Conservation (phyloP, 2,329 filamentous ascomycete species). For the Aspergillus calidoustus region DNA sequence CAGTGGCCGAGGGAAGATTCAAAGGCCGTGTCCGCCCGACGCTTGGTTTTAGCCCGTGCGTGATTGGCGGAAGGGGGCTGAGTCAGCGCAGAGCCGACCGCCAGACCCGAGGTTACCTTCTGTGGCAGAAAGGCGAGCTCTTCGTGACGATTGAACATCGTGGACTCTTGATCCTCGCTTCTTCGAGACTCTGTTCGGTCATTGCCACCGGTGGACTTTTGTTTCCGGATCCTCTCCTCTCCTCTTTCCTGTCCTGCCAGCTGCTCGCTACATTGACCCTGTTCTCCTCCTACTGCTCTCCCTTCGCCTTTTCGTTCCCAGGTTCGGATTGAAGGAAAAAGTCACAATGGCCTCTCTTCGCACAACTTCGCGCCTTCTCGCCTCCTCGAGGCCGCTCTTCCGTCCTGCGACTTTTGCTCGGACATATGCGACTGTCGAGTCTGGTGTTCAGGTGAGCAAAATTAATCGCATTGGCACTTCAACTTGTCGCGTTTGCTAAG, state of each 20-base stretch:
- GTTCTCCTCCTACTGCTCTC: not conserved
- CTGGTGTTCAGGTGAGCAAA: conserved; percentile 38
- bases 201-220: conserved; percentile 28
- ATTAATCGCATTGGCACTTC: not conserved
- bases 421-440: conserved; percentile 54
- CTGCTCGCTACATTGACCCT: conserved; percentile 12
- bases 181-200: conserved; percentile 24
- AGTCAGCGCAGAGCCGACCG: conserved; percentile 39
- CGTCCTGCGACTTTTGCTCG: conserved; percentile 46
- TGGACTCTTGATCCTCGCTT: conserved; percentile 28
- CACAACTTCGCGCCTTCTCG: conserved; percentile 51
- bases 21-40: conserved; percentile 43
- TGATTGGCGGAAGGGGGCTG: conserved; percentile 37
- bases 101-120: conserved; percentile 43
- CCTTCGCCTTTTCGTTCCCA: conserved; percentile 11
- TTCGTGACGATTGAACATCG: conserved; percentile 24
- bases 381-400: conserved; percentile 49
- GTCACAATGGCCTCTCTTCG: conserved; percentile 54
- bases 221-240: conserved; percentile 19
- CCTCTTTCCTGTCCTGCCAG: conserved; percentile 7
- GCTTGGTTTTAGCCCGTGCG: conserved; percentile 39
- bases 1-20: conserved; percentile 13
- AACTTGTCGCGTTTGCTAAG: conserved; percentile 6
- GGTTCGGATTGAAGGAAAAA: conserved; percentile 18
- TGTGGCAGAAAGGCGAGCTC: conserved; percentile 20